Conservation (phyloP, 768 basidiomycete species). For the Dendrothele bispora region DNA sequence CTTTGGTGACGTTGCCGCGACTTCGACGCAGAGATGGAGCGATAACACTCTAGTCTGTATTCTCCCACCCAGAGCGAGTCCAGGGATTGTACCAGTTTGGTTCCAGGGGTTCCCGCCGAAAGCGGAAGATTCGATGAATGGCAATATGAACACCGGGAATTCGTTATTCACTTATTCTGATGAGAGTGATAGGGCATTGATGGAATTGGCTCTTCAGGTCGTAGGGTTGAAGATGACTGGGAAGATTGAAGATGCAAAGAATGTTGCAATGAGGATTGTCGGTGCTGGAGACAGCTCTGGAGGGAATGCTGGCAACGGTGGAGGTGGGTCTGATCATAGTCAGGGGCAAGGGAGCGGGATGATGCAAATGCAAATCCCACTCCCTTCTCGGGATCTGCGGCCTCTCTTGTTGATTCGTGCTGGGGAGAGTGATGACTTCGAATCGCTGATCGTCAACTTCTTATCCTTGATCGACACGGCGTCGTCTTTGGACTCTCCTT, state of each 20-base stretch:
- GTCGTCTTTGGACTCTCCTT: slow-evolving; percentile 42
- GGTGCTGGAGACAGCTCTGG: slow-evolving; percentile 67
- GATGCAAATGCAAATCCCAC: slow-evolving; percentile 55
- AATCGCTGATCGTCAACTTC: slow-evolving; percentile 77
- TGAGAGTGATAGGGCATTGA: slow-evolving; percentile 88
- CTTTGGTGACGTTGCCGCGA: slow-evolving; percentile 83
- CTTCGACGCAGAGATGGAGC: slow-evolving; percentile 88
- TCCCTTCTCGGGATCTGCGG: slow-evolving; percentile 49
- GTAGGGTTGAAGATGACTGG: slow-evolving; percentile 97
- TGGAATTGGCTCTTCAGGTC: slow-evolving; percentile 94
- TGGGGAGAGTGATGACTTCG: slow-evolving; percentile 63
- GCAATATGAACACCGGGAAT: slow-evolving; percentile 44
- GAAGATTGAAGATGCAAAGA: slow-evolving; percentile 89
- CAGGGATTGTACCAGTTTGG: slow-evolving; percentile 89
- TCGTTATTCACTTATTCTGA: slow-evolving; percentile 88
- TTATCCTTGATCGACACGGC: slow-evolving; percentile 75
- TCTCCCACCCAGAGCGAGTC: slow-evolving; percentile 75
- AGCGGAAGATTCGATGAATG: slow-evolving; percentile 56
- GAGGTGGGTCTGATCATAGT: slow-evolving; percentile 30
- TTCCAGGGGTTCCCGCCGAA: slow-evolving; percentile 78
- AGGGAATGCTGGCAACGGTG: slow-evolving; percentile 41
- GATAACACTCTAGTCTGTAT: slow-evolving; percentile 92
- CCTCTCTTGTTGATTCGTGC: slow-evolving; percentile 56
- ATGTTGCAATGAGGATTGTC: slow-evolving; percentile 91
- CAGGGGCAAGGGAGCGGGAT: slow-evolving; percentile 28